Evolutionary conservation across 352 stramenopile genomes (phyloP).

Genomic region (Globisporangium orthogonon): DNA sequence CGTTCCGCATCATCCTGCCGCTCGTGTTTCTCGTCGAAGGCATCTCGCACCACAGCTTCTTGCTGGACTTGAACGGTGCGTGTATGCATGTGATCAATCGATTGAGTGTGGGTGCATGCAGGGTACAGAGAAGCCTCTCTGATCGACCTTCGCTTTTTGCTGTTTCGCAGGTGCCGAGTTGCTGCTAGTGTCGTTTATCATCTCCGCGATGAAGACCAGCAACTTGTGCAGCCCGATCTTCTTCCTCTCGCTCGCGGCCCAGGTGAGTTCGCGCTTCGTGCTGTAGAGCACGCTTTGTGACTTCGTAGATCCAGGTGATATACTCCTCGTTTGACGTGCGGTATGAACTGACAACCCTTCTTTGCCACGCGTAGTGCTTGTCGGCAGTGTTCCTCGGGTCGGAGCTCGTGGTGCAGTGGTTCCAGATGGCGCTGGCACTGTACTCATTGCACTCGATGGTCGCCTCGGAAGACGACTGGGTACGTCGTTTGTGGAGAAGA

Average conservation of each 20-base stretch:
- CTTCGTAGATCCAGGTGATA: too few species aligned
- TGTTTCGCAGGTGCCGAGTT: constrained; percentile 56
- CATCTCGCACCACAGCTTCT: constrained; percentile 86
- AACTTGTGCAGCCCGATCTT: constrained; percentile 82
- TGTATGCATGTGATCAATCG: background rate
- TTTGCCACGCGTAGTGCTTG: constrained; percentile 36
- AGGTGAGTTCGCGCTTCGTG: constrained; percentile 23
- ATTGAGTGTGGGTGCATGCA: background rate
- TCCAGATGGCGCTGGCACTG: constrained; percentile 74
- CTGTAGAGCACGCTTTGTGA: too few species aligned
- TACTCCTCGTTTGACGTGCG: background rate
- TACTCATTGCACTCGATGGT: constrained; percentile 82
- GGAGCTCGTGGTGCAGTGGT: constrained; percentile 79
- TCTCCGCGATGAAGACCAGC: constrained; percentile 82
- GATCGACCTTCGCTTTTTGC: background rate
- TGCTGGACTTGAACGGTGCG: constrained; percentile 85
- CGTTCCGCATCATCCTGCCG: constrained; percentile 77
- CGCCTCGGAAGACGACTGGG: constrained; percentile 69
- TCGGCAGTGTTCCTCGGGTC: constrained; percentile 79
- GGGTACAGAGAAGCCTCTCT: background rate
- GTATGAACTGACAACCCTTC: background rate
- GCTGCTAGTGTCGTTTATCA: constrained; percentile 78
- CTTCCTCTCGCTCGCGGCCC: constrained; percentile 73
- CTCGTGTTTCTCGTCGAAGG: constrained; percentile 84
- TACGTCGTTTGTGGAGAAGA: constrained; percentile 9